Evolutionary conservation across 176 grass and related monocot species (phyloP), one percentile per base, ranked within the genome.

Genomic region (Raddia distichophylla): DNA sequence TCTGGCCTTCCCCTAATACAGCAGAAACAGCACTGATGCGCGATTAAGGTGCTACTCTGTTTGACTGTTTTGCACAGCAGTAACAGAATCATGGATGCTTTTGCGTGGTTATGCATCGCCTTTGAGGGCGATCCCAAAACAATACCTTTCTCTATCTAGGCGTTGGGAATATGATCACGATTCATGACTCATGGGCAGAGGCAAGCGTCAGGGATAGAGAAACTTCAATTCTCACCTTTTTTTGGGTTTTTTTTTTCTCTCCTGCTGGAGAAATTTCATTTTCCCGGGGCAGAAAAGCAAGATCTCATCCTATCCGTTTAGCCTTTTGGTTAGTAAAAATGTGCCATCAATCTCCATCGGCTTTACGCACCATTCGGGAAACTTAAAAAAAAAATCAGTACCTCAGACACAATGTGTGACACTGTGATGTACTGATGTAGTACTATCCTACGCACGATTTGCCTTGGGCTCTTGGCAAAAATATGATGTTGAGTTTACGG

Each of bases 331-430:
- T 46, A 53, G 79, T 51, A 5, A 53, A 78, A 50, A 3, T 78
- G 72, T 27, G 12, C 52, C 65, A 67, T 82, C 88, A 89, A 51
- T 89, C 82, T 7, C 32, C 77, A 70, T 81, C 87, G 2, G 18
- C 82, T 85, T 89, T 85, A 64, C 56, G 15, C 48, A 8, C 67
- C 87, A 51, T 49, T 86, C 19, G 9, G 13, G 48, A 1, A 75
- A 20, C 19, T 14, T 7, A 19, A 50, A 72, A 10, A 13, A 65
- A 71, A 44, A 49, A 34, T 50, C n/a, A 60, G 57, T 81, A 81
- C 66, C 50, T 77, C 18, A 33, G 33, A 4, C 71, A 44, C 42
- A 81, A 80, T 1, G 19, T 57, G 51, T 76, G 14, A 34, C 48
- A 33, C 27, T 27, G 27, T 27, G 27, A 27, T 27, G 27, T 64